These are phyloP conservation scores for Nematodospora anomalae DNA, from an alignment of 1,139 yeast genomes.

Conservation along the genomic window DNA sequence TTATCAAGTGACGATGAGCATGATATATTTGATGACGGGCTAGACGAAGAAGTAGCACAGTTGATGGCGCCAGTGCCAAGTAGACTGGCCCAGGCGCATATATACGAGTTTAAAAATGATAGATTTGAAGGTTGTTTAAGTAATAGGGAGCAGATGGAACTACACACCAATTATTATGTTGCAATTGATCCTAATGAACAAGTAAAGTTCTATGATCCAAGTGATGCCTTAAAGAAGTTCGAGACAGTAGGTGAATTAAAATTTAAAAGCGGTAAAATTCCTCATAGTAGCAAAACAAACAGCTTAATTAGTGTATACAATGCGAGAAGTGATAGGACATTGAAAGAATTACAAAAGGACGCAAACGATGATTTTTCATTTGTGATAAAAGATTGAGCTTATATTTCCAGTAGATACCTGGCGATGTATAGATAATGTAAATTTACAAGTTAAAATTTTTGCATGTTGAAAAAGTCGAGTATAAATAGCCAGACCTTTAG, in stretches of 20 bases:
- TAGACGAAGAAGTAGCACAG: slow-evolving; percentile 25
- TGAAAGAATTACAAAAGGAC: neutral
- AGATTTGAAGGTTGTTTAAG: slow-evolving; percentile 29
- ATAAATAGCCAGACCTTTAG: slow-evolving; percentile 9
- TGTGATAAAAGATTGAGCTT: slow-evolving; percentile 2
- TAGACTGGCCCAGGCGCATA: slow-evolving; percentile 2
- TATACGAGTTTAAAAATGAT: slow-evolving; percentile 5
- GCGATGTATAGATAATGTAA: neutral
- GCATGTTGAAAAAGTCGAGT: neutral
- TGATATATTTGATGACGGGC: slow-evolving; percentile 29
- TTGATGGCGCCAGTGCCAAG: slow-evolving; percentile 2
- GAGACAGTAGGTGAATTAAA: slow-evolving; percentile 6
- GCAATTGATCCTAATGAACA: slow-evolving; percentile 22
- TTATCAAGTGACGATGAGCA: slow-evolving; percentile 14
- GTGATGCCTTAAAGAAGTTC: slow-evolving; percentile 6
- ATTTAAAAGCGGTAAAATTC: slow-evolving; percentile 5
- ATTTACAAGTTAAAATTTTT: neutral
- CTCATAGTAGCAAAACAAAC: slow-evolving; percentile 7
- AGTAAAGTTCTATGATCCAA: slow-evolving; percentile 24
- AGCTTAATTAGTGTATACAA: slow-evolving; percentile 4
- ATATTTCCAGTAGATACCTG: no score
- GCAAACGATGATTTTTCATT: slow-evolving; percentile 7
- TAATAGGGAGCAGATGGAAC: slow-evolving; percentile 29
- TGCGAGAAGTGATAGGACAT: neutral
- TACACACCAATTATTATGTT: slow-evolving; percentile 36